Evolutionary conservation across 2,329 filamentous ascomycete species (phyloP).

Genomic region (Shiraia sp.): DNA sequence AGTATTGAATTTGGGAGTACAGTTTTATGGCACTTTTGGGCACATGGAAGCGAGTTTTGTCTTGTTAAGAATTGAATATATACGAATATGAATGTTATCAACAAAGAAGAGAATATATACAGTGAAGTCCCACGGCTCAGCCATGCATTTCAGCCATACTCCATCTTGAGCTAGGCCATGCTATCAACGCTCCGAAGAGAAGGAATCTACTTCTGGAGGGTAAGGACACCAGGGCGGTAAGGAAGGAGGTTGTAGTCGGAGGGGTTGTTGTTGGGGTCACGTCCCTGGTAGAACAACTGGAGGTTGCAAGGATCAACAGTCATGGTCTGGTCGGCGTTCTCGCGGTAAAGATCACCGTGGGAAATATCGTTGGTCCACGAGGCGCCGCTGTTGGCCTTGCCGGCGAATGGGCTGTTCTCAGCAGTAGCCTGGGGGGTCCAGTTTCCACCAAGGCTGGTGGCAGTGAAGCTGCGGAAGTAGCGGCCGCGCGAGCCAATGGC

Average conservation of each 20-base stretch:
- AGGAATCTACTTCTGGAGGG: constrained; percentile 39
- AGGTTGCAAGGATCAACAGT: constrained; percentile 67
- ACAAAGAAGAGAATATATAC: no score
- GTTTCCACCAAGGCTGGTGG: constrained; percentile 57
- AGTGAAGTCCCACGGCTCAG: no score
- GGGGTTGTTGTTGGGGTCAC: constrained; percentile 41
- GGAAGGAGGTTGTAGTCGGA: constrained; percentile 56
- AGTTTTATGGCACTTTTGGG: no score
- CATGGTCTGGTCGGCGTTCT: constrained; percentile 63
- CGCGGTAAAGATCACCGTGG: constrained; percentile 65
- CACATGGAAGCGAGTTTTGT: no score
- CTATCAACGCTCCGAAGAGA: no score
- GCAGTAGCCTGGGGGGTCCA: constrained; percentile 63
- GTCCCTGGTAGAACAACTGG: constrained; percentile 67
- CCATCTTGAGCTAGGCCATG: no score
- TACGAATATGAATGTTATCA: no score
- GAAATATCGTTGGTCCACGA: constrained; percentile 70
- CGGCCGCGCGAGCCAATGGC: constrained; percentile 60
- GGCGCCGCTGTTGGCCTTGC: constrained; percentile 67
- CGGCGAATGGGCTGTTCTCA: constrained; percentile 66
- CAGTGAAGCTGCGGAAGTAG: constrained; percentile 70
- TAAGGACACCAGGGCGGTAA: constrained; percentile 61
- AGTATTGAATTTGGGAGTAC: no score
- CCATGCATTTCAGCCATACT: no score
- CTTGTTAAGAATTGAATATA: no score